Evolutionary conservation across 768 basidiomycete genomes (phyloP).

Genomic region (Lentinula lateritia): DNA sequence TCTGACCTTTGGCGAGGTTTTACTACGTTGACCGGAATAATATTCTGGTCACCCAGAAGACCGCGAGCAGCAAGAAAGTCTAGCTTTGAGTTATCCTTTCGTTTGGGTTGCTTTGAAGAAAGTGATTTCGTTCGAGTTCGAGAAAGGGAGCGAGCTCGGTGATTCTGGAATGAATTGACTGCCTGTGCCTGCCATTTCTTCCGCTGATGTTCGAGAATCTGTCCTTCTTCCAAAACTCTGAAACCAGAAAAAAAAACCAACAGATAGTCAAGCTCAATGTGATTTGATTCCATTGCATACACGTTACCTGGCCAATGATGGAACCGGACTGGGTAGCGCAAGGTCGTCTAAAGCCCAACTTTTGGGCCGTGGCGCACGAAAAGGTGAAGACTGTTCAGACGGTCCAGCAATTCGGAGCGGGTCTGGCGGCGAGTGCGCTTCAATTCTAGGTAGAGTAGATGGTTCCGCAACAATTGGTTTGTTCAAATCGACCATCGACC

Average conservation of each 20-base stretch:
- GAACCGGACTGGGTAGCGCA: slow-evolving; percentile 50
- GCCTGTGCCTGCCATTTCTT: slow-evolving; percentile 65
- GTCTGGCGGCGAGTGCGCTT: not conserved
- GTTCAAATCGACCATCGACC: slow-evolving; percentile 34
- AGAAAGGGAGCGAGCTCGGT: slow-evolving; percentile 54
- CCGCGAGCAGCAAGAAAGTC: slow-evolving; percentile 65
- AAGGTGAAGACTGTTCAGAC: not conserved
- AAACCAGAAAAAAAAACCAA: not conserved
- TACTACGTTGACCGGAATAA: slow-evolving; percentile 36
- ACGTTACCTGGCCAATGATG: slow-evolving; percentile 46
- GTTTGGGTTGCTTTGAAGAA: slow-evolving; percentile 27
- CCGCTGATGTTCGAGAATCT: slow-evolving; percentile 56
- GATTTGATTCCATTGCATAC: slow-evolving; percentile 13
- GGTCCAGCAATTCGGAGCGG: not conserved
- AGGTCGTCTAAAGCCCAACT: slow-evolving; percentile 60
- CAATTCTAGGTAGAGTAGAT: not conserved
- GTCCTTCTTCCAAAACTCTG: slow-evolving; percentile 66
- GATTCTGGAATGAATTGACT: slow-evolving; percentile 57
- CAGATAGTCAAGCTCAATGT: not conserved
- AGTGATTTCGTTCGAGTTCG: slow-evolving; percentile 59
- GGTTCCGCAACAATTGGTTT: not conserved
- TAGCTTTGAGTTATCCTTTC: slow-evolving; percentile 25
- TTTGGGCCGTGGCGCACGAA: slow-evolving; percentile 38
- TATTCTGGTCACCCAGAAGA: slow-evolving; percentile 57
- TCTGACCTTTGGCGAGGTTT: slow-evolving; percentile 11